Conservation (phyloP, 139 green algal genomes). For the Picochlorum sp. region DNA sequence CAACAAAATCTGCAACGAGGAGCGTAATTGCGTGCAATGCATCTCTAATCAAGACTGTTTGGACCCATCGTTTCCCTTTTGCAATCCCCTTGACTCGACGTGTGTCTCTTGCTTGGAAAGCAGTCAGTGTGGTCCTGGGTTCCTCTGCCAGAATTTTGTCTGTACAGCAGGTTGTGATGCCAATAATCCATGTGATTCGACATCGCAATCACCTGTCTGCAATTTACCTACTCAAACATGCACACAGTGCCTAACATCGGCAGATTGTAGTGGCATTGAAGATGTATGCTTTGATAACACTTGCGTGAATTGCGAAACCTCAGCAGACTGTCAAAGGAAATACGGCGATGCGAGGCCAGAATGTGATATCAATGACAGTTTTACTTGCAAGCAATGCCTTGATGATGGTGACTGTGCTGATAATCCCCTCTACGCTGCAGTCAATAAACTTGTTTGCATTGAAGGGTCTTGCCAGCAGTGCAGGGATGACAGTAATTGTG, state of each 20-base stretch:
- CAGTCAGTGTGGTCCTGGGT: too few relatives aligned
- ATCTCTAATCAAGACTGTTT: too few relatives aligned
- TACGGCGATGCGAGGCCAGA: not conserved
- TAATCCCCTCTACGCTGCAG: not conserved
- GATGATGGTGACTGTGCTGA: not conserved
- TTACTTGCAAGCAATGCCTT: not conserved
- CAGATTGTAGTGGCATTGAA: not conserved
- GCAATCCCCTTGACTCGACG: too few relatives aligned
- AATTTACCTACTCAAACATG: not conserved
- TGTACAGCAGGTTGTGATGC: not conserved
- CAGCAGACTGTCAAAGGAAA: not conserved
- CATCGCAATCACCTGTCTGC: not conserved
- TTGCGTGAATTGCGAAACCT: not conserved
- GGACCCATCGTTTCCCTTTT: too few relatives aligned
- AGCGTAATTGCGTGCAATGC: not conserved
- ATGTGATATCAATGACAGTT: not conserved
- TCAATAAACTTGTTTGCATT: not conserved
- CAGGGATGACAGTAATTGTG: not conserved
- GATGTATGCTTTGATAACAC: not conserved
- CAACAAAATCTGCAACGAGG: not conserved
- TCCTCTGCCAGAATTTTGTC: too few relatives aligned
- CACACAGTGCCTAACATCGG: not conserved
- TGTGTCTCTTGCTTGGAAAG: too few relatives aligned
- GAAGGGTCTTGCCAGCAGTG: not conserved
- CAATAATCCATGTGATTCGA: not conserved